phyloP scores from a whole-genome alignment of 495 filamentous ascomycete species.

The Oleoguttula mirabilis region DNA sequence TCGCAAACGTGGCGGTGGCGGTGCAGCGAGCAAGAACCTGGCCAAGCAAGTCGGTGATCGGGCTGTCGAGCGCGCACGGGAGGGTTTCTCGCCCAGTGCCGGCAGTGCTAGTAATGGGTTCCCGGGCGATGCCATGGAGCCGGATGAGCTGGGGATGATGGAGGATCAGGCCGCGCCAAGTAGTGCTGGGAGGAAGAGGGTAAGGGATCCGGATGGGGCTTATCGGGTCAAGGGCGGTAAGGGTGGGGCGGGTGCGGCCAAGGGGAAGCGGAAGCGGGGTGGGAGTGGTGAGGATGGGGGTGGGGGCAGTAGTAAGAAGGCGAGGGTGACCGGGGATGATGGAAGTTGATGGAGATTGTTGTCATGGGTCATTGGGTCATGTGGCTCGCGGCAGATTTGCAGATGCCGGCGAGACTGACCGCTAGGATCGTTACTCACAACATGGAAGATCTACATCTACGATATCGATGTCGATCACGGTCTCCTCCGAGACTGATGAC shows the following conservation, averaged over 20 bases:
- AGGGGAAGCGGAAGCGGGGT: slow-evolving; percentile 9
- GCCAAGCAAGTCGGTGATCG: slow-evolving; percentile 19
- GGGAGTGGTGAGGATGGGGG: slow-evolving; percentile 1
- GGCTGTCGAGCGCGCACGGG: slow-evolving; percentile 20
- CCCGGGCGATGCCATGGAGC: slow-evolving; percentile 6
- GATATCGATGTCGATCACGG: too few relatives aligned
- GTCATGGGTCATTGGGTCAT: too few relatives aligned
- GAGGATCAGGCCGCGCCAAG: slow-evolving; percentile 32
- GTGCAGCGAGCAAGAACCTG: slow-evolving; percentile 11
- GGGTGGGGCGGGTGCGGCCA: slow-evolving; percentile 14
- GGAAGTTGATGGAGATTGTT: too few relatives aligned
- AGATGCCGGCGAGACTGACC: too few relatives aligned
- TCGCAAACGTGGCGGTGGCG: background rate
- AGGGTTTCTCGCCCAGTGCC: slow-evolving; percentile 4
- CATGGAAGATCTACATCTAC: too few relatives aligned
- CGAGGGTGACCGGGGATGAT: too few relatives aligned
- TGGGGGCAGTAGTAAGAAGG: background rate
- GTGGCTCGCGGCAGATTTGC: too few relatives aligned
- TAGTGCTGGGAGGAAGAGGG: slow-evolving; percentile 44
- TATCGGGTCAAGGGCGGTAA: slow-evolving; percentile 61
- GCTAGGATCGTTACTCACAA: too few relatives aligned
- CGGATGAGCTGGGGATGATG: slow-evolving; percentile 42
- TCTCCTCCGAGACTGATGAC: too few relatives aligned
- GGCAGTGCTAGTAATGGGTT: background rate
- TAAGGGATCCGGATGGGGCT: slow-evolving; percentile 52